Base-by-base conservation (phyloP, 306 rosid species). In the Cucumis cinereus region DNA sequence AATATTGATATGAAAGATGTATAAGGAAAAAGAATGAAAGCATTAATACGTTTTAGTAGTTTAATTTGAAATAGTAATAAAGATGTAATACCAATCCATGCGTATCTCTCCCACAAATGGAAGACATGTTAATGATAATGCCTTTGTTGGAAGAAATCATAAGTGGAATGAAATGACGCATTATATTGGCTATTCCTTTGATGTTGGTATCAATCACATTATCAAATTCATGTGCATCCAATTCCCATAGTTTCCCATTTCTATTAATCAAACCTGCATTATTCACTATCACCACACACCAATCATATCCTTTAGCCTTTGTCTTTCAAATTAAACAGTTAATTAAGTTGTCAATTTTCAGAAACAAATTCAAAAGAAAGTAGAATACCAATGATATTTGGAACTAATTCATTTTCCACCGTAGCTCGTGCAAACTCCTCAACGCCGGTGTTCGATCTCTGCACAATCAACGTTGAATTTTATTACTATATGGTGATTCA, bases 381-480 rank as follows among this genome's bases (percentile, higher is more conserved):
- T 16, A 0, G 0, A 36, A 41, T 75, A 84, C 91, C 89, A 24
- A 93, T 78, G 52, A 93, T 86, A 73, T 93, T 92, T 0, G 98
- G 98, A 75, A 83, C 82, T 0, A 84, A 79, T 36, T 81, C 87
- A 24, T 81, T 81, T 56, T 87, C 91, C 81, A 77, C 22, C 15
- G 88, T 89, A 13, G 53, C 26, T 4, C 75, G 82, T 2, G 91
- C 91, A 79, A 91, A 61, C 33, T 88, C 88, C 59, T 86, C 81
- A 16, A 93, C 77, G 38, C 87, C 81, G 62, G 76, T 79, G 24
- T 91, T 84, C 10, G 85, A 91, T 23, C 75, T 79, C 95, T 90
- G 66, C 70, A 77, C 13, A 4, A 28, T 6, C n/a, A 6, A 63
- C 14, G 0, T 38, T 52, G 1, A 47, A 13, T 47, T 47, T 47